These are phyloP conservation scores for Phaeosphaeria sp. DNA, from an alignment of 2,329 filamentous ascomycete species.

Conservation along the genomic window DNA sequence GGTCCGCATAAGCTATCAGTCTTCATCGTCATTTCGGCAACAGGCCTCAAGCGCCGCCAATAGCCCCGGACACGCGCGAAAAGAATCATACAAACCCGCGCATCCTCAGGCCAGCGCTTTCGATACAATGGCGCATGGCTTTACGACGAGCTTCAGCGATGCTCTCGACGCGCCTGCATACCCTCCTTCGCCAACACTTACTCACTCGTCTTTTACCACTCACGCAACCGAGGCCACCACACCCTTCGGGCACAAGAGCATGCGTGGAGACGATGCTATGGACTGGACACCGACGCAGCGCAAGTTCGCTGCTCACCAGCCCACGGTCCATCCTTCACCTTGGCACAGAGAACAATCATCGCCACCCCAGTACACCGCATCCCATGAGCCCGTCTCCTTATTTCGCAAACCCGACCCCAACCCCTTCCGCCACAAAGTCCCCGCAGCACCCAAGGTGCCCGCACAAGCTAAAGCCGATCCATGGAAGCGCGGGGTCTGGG, in stretches of 20 bases:
- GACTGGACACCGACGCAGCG: constrained; percentile 70
- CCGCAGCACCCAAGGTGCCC: constrained; percentile 71
- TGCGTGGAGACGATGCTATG: constrained; percentile 64
- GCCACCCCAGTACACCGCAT: constrained; percentile 9
- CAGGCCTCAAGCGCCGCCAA: constrained; percentile 29
- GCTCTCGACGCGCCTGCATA: constrained; percentile 27
- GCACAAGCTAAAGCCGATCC: constrained; percentile 69
- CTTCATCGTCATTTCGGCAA: constrained; percentile 33
- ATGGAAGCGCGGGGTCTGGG: constrained; percentile 52
- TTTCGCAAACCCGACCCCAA: constrained; percentile 47
- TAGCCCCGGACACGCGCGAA: constrained; percentile 23
- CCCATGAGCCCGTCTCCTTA: constrained; percentile 24
- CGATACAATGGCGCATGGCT: constrained; percentile 44
- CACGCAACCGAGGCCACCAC: constrained; percentile 36
- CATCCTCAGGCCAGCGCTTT: constrained; percentile 38
- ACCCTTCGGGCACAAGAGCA: constrained; percentile 18
- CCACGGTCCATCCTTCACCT: constrained; percentile 29
- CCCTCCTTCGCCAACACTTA: constrained; percentile 44
- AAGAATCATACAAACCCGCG: constrained; percentile 31
- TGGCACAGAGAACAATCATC: constrained; percentile 13
- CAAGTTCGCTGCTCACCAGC: constrained; percentile 46
- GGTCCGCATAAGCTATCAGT: constrained; percentile 63
- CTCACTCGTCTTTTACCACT: constrained; percentile 27
- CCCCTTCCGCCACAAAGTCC: constrained; percentile 74
- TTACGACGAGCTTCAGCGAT: constrained; percentile 47